These are phyloP conservation scores for Vitis riparia DNA, from an alignment of 164 flowering plant genomes.

Conservation along the genomic window DNA sequence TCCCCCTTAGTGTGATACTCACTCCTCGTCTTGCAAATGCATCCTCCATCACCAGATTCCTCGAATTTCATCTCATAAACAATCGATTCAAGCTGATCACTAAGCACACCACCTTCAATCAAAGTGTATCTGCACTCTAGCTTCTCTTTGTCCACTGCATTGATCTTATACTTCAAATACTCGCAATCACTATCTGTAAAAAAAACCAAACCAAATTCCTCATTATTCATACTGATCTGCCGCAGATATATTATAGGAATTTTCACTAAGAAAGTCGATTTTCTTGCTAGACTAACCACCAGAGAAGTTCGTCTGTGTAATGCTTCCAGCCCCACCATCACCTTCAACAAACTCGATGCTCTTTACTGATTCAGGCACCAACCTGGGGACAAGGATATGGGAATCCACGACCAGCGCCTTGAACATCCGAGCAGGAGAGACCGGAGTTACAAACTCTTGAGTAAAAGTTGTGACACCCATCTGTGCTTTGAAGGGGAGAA, in stretches of 20 bases:
- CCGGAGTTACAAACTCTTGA: slow-evolving; percentile 3
- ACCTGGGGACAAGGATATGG: slow-evolving; percentile 18
- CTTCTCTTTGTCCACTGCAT: slow-evolving; percentile 22
- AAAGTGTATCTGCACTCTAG: slow-evolving; percentile 17
- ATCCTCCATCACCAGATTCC: slow-evolving; percentile 9
- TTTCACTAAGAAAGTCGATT: too few relatives aligned
- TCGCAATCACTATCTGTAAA: slow-evolving; percentile 6
- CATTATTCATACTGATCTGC: too few relatives aligned
- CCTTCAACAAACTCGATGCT: slow-evolving; percentile 20
- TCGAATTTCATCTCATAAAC: slow-evolving; percentile 11
- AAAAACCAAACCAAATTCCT: too few relatives aligned
- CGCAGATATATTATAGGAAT: too few relatives aligned
- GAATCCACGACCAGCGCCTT: slow-evolving; percentile 14
- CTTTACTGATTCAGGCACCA: slow-evolving; percentile 17
- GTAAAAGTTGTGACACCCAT: too few relatives aligned
- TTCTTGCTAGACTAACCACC: not conserved
- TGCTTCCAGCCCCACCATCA: slow-evolving; percentile 23
- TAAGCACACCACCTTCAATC: slow-evolving; percentile 18
- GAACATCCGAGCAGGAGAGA: slow-evolving; percentile 16
- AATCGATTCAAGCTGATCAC: slow-evolving; percentile 6
- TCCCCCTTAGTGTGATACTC: slow-evolving; percentile 14
- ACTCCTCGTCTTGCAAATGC: slow-evolving; percentile 3
- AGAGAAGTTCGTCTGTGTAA: slow-evolving; percentile 14
- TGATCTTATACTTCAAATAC: slow-evolving; percentile 17
- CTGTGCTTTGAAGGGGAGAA: too few relatives aligned